Evolutionary conservation across 306 rosid genomes (phyloP).

Genomic region (Corylus avellana): DNA sequence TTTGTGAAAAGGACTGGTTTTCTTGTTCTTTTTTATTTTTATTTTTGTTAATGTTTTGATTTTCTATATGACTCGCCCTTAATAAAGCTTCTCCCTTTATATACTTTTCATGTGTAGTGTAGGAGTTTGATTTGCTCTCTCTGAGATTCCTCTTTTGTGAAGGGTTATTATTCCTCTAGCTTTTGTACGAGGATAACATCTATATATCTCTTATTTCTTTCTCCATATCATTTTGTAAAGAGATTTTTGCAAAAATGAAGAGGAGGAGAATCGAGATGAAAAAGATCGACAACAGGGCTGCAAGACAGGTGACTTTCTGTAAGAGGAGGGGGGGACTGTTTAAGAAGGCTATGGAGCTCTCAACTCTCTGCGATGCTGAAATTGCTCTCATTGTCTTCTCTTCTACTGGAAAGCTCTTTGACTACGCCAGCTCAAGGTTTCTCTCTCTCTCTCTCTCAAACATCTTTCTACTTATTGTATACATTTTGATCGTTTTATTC

Average conservation of each 20-base stretch:
- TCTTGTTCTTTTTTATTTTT: too few relatives aligned
- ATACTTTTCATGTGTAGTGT: too few relatives aligned
- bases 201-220: too few relatives aligned
- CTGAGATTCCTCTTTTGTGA: too few relatives aligned
- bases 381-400: constrained; percentile 43
- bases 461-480: background rate
- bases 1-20: background rate
- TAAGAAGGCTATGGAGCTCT: constrained; percentile 52
- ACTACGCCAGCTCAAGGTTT: constrained; percentile 44
- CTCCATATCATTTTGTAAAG: background rate
- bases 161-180: background rate
- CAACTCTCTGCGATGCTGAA: constrained; percentile 51
- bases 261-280: constrained; percentile 39
- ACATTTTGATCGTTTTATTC: too few relatives aligned
- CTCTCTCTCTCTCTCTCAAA: background rate
- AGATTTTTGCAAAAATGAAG: constrained; percentile 28
- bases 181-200: background rate
- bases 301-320: constrained; percentile 47
- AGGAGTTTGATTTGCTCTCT: too few relatives aligned
- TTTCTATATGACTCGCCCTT: background rate
- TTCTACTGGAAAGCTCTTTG: constrained; percentile 38
- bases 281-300: constrained; percentile 44
- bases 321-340: constrained; percentile 46
- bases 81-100: background rate
- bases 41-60: background rate